Percentiles rank a stretch among this genome's conserved stretches.
phyloP scores from a whole-genome alignment of 2,329 filamentous ascomycete genomes.

The Aaosphaeria pasadenensis region DNA sequence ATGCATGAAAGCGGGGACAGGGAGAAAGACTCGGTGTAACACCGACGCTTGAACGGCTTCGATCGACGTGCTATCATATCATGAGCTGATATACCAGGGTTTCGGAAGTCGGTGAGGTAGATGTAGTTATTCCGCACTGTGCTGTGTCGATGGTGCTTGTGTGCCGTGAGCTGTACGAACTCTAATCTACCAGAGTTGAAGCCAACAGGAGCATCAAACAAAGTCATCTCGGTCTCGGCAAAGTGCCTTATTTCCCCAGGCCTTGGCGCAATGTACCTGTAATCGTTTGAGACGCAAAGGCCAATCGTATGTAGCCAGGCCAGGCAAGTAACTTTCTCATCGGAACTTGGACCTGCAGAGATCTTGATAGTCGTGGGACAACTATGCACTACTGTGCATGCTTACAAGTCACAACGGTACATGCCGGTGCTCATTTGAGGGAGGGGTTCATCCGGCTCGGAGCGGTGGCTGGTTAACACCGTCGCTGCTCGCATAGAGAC shows the following conservation, averaged over 20 bases:
- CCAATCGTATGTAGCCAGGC: neutral
- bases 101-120: no score
- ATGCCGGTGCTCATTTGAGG: no score
- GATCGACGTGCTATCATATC: neutral
- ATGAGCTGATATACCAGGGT: no score
- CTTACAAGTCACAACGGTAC: no score
- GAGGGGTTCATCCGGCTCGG: no score
- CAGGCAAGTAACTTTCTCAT: neutral
- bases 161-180: neutral
- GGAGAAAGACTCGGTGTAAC: neutral
- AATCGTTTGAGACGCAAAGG: no score
- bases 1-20: neutral
- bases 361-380: no score
- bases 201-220: slow-evolving; percentile 1
- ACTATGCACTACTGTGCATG: no score
- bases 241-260: slow-evolving; percentile 8
- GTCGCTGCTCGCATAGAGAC: no score
- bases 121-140: neutral
- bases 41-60: neutral
- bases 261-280: slow-evolving; percentile 4
- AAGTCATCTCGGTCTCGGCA: slow-evolving; percentile 1
- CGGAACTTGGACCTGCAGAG: neutral
- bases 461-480: no score
- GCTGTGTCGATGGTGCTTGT: neutral
- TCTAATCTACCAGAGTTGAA: neutral